Evolutionary conservation across 1,139 yeast species (phyloP).

Genomic region (Candida mesenterica): DNA sequence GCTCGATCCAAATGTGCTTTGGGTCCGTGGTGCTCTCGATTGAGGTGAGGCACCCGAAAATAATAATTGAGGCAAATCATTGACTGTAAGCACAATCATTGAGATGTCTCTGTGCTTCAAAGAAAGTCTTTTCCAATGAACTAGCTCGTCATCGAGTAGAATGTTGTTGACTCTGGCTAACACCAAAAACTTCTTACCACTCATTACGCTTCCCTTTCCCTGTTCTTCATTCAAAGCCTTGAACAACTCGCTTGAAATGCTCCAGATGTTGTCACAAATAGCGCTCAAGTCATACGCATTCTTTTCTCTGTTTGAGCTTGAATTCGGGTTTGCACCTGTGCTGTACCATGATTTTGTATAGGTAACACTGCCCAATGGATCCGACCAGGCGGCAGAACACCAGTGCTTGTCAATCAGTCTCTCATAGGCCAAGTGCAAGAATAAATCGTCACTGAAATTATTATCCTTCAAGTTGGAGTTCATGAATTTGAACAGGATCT

Average conservation of each 20-base stretch:
- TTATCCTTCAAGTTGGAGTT: constrained; percentile 23
- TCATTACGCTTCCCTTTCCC: constrained; percentile 30
- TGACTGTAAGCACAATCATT: constrained; percentile 72
- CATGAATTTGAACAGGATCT: constrained; percentile 52
- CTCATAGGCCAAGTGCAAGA: constrained; percentile 82
- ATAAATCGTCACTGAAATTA: constrained; percentile 59
- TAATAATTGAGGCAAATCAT: constrained; percentile 57
- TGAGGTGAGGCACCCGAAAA: constrained; percentile 20
- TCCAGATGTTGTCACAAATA: constrained; percentile 42
- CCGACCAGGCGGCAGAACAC: constrained; percentile 89
- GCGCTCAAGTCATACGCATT: constrained; percentile 29
- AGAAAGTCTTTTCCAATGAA: constrained; percentile 74
- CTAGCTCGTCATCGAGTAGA: constrained; percentile 74
- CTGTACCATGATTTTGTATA: constrained; percentile 64
- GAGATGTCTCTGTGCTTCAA: constrained; percentile 59
- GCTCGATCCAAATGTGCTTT: background rate
- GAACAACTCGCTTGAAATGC: constrained; percentile 37
- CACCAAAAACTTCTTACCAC: constrained; percentile 62
- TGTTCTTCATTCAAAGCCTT: constrained; percentile 35
- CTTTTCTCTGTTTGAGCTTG: background rate
- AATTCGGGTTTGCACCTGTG: constrained; percentile 13
- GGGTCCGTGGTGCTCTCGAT: constrained; percentile 1
- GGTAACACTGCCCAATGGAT: constrained; percentile 69
- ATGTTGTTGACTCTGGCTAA: constrained; percentile 68
- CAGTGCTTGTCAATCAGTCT: constrained; percentile 78